Conservation (phyloP, 805 yeast species). For the Suhomyces faveliae region DNA sequence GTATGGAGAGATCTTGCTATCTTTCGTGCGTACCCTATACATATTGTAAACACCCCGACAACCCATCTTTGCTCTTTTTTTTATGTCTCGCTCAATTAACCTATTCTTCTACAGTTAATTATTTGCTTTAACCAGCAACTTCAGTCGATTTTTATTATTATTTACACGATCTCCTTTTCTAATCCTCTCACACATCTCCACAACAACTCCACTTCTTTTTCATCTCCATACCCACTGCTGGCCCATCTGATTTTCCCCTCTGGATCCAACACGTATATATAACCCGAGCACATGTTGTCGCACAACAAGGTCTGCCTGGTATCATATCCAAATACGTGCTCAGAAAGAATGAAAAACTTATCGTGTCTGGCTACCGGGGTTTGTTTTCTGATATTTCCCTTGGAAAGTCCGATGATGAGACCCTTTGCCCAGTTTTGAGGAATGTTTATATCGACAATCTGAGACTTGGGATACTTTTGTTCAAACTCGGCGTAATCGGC, state of each 20-base stretch:
- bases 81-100: too few relatives aligned
- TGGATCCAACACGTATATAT: conserved; percentile 73
- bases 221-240: conserved; percentile 75
- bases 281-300: conserved; percentile 80
- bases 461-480: conserved; percentile 50
- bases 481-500: conserved; percentile 42
- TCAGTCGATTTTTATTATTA: background rate
- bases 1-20: too few relatives aligned
- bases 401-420: conserved; percentile 48
- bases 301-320: conserved; percentile 59
- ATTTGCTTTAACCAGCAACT: too few relatives aligned
- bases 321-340: conserved; percentile 54
- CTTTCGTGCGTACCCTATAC: too few relatives aligned
- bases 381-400: conserved; percentile 41
- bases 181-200: conserved; percentile 68
- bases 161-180: conserved; percentile 41
- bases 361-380: conserved; percentile 51
- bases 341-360: conserved; percentile 63
- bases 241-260: conserved; percentile 85
- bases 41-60: too few relatives aligned
- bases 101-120: too few relatives aligned
- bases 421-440: conserved; percentile 76
- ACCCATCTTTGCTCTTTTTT: too few relatives aligned
- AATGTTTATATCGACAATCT: conserved; percentile 72
- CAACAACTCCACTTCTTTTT: conserved; percentile 59